These are phyloP conservation scores for Gentiana macrophylla DNA, from an alignment of 257 asterid genomes.

Conservation along the genomic window DNA sequence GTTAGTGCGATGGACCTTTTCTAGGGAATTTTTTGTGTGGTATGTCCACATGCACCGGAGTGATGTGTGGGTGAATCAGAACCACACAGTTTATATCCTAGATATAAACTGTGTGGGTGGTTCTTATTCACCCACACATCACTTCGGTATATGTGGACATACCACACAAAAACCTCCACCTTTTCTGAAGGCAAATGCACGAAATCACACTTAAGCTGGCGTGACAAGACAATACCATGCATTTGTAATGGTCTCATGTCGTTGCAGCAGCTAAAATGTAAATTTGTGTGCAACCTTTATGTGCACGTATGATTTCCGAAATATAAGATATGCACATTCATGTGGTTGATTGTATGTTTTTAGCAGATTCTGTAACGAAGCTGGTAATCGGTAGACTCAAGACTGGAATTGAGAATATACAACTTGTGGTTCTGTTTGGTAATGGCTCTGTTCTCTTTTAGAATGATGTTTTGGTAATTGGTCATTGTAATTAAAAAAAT, in stretches of 20 bases:
- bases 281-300: too few species aligned
- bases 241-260: too few species aligned
- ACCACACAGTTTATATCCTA: not conserved
- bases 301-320: too few species aligned
- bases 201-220: not conserved
- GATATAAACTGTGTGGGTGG: too few species aligned
- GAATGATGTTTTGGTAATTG: not conserved
- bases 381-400: slow-evolving; percentile 24
- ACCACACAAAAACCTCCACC: too few species aligned
- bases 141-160: too few species aligned
- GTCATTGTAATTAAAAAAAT: not conserved
- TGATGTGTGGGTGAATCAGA: too few species aligned
- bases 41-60: not conserved
- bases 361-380: slow-evolving; percentile 28
- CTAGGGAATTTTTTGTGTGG: not conserved
- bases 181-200: not conserved
- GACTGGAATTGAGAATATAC: slow-evolving; percentile 39
- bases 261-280: too few species aligned
- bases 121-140: too few species aligned
- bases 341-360: slow-evolving; percentile 1
- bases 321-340: too few species aligned
- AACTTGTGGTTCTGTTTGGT: slow-evolving; percentile 53
- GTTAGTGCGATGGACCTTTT: slow-evolving; percentile 23
- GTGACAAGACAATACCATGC: too few species aligned
- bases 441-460: slow-evolving; percentile 10